phyloP scores from a whole-genome alignment of 768 basidiomycete genomes.

The Naganishia antarctica region DNA sequence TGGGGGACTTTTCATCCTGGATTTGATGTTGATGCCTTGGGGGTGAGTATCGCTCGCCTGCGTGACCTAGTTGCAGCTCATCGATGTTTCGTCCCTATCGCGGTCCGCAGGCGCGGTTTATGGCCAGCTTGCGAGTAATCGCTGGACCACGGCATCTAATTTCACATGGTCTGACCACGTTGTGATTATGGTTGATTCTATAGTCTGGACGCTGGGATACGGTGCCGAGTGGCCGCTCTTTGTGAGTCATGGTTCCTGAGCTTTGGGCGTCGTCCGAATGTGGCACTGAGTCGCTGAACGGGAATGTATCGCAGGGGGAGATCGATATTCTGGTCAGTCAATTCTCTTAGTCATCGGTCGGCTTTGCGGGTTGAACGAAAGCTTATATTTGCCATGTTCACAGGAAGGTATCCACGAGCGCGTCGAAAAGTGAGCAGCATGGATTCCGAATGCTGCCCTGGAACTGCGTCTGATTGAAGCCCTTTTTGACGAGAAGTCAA shows the following conservation, averaged over 20 bases:
- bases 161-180: too few species aligned
- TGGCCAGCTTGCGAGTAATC: conserved; percentile 50
- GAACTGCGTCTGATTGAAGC: not conserved
- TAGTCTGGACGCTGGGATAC: conserved; percentile 48
- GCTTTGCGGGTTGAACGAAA: not conserved
- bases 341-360: too few species aligned
- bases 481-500: conserved; percentile 32
- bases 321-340: conserved; percentile 47
- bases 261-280: too few species aligned
- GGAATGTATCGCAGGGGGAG: conserved; percentile 38
- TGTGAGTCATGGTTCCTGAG: too few species aligned
- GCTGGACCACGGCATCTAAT: too few species aligned
- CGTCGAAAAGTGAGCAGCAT: conserved; percentile 37
- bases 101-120: conserved; percentile 39
- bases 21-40: conserved; percentile 45
- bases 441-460: not conserved
- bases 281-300: not conserved
- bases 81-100: not conserved
- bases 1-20: conserved; percentile 45
- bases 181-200: not conserved
- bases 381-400: too few species aligned
- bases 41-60: conserved; percentile 21
- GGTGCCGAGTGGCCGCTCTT: conserved; percentile 39
- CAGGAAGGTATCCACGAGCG: conserved; percentile 45
- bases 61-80: not conserved